Base-by-base conservation (phyloP, 345 rosid genomes). In the Gossypium mustelinum region DNA sequence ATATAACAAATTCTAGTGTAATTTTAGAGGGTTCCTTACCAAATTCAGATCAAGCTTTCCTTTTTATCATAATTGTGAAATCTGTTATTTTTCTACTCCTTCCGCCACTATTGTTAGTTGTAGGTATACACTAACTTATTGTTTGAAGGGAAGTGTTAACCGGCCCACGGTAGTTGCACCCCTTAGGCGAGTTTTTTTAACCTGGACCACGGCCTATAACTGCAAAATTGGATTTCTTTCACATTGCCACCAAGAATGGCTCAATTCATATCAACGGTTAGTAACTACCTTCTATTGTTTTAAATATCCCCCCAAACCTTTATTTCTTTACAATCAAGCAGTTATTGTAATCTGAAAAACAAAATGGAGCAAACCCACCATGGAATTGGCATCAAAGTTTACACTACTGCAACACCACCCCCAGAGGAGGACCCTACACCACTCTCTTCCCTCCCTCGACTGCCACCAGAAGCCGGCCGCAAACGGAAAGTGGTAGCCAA, bases 401-500 rank as follows among this genome's bases (percentile, higher is more conserved):
- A 88, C 89, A 86, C 70, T 9, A 86, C 70, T 9, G 77, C 86
- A 60, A 80, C 87, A 18, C 92, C 90, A 57, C 76, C 75, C 13
- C 62, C 4, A 22, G 62, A 59, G 64, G 73, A 73, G 61, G 79
- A 76, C 16, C 75, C 82, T 39, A 75, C 80, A n/a, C 80, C 68
- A 7, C 60, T 12, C 72, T 71, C 83, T 3, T n/a, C 82, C 76
- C 85, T 1, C 55, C 74, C 85, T 0, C 48, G 66, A 1, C 60
- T 74, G 22, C 75, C 85, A 20, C 24, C 70, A 0, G 73, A 75
- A 72, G 79, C 74, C 2, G 89, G 87, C 1, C 70, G 80, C 11
- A 91, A 82, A 65, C 70, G 90, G 43, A 84, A 87, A 17, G 92
- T 88, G 24, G 81, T 91, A 51, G 94, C 91, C 0, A 89, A 87